phyloP scores from a whole-genome alignment of 371 early-diverging fungal species.

The Saksenaea vasiformis region DNA sequence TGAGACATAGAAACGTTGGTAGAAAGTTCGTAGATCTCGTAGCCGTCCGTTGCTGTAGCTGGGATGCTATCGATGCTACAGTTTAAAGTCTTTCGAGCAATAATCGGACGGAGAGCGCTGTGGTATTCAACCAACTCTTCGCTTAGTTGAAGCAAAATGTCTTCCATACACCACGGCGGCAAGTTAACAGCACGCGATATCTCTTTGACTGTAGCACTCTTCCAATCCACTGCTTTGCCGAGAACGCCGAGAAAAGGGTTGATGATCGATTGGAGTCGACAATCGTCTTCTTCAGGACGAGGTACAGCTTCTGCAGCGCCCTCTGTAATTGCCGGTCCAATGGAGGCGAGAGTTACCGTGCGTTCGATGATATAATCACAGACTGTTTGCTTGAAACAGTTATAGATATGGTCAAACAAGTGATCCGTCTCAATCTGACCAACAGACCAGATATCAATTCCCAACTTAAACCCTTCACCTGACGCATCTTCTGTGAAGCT shows the following conservation, averaged over 20 bases:
- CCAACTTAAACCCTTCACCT: slow-evolving; percentile 41
- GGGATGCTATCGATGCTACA: background rate
- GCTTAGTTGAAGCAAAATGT: slow-evolving; percentile 34
- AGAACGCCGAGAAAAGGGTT: slow-evolving; percentile 46
- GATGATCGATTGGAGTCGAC: slow-evolving; percentile 31
- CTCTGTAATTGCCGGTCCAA: slow-evolving; percentile 6
- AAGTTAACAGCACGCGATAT: slow-evolving; percentile 22
- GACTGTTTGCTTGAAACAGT: slow-evolving; percentile 59
- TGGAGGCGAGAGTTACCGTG: slow-evolving; percentile 33
- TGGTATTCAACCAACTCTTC: slow-evolving; percentile 34
- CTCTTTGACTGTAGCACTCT: slow-evolving; percentile 60
- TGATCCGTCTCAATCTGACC: slow-evolving; percentile 58
- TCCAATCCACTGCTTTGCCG: slow-evolving; percentile 48
- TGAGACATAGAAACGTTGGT: background rate
- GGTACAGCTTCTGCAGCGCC: slow-evolving; percentile 15
- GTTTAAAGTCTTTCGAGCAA: slow-evolving; percentile 19
- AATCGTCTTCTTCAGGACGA: background rate
- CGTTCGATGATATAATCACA: slow-evolving; percentile 75
- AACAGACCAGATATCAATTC: slow-evolving; percentile 73
- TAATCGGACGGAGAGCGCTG: slow-evolving; percentile 23
- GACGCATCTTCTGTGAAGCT: slow-evolving; percentile 14
- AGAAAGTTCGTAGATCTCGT: slow-evolving; percentile 12
- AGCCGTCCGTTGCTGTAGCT: background rate
- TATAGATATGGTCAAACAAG: slow-evolving; percentile 51
- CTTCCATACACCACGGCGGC: slow-evolving; percentile 45